Conservation (phyloP, 257 asterid species). For the Solanum rostratum region DNA sequence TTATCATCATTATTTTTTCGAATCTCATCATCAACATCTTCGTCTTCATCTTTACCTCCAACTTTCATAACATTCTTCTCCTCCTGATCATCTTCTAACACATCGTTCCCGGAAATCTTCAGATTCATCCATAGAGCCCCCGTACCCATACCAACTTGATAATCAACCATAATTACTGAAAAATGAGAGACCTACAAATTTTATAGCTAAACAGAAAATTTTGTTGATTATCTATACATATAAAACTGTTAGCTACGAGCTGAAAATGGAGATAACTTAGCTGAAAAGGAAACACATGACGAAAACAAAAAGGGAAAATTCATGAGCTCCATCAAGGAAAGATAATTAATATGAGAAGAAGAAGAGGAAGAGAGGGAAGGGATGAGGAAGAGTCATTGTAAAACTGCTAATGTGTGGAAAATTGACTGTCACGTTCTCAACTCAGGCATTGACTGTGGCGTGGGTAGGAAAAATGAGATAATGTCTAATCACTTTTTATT, state of each 20-base stretch:
- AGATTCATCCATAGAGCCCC: slow-evolving; percentile 15
- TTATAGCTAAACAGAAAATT: not conserved
- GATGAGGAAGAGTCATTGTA: slow-evolving; percentile 11
- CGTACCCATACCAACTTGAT: slow-evolving; percentile 2
- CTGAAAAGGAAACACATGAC: not conserved
- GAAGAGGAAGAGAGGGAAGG: not conserved
- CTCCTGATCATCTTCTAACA: not conserved
- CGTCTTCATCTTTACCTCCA: not conserved
- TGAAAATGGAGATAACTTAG: slow-evolving; percentile 1
- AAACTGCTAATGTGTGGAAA: slow-evolving; percentile 12
- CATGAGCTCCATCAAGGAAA: not conserved
- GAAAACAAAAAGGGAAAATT: not conserved
- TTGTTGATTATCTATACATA: too few relatives aligned
- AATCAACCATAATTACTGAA: slow-evolving; percentile 12
- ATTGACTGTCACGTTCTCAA: slow-evolving; percentile 40
- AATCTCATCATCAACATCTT: not conserved
- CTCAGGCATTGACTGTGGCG: not conserved
- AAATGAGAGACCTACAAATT: not conserved
- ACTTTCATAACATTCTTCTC: not conserved
- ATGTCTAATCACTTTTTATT: not conserved
- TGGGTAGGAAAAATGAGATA: not conserved
- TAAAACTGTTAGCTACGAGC: not conserved
- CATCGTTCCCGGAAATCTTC: slow-evolving; percentile 8
- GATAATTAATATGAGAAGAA: not conserved
- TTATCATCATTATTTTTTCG: not conserved